A percentile compares a stretch with the other conserved stretches of the same genome.
Evolutionary conservation across 495 filamentous ascomycete genomes (phyloP).

Genomic region (Penicillium nucicola): DNA sequence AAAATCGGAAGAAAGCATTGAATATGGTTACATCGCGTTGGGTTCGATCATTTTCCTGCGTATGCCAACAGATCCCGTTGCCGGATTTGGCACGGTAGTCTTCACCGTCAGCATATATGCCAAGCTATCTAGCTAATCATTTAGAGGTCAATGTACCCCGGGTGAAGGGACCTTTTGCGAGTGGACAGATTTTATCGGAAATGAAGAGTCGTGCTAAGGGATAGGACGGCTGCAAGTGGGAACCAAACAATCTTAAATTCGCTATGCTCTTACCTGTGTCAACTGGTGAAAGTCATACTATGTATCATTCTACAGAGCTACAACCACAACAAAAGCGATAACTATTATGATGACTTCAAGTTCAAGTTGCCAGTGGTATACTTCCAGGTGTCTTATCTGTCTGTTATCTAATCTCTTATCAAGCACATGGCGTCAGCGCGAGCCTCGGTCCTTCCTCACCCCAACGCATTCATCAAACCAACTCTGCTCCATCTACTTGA

Average conservation of each 20-base stretch:
- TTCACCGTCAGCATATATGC: neutral
- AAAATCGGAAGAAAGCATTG: too few relatives aligned
- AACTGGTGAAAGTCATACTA: too few relatives aligned
- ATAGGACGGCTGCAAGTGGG: too few relatives aligned
- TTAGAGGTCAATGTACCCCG: neutral
- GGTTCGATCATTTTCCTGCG: neutral
- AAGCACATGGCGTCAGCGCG: constrained; percentile 6
- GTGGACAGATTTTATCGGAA: neutral
- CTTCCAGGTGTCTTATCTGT: neutral
- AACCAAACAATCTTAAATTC: too few relatives aligned
- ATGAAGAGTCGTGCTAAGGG: neutral
- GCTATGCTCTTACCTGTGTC: too few relatives aligned
- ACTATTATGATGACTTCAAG: neutral
- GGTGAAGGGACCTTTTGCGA: neutral
- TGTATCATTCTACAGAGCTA: too few relatives aligned
- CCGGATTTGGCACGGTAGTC: constrained; percentile 3
- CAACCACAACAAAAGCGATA: too few relatives aligned
- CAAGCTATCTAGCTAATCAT: neutral
- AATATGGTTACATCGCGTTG: neutral
- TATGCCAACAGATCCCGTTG: neutral
- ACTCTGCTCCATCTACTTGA: neutral
- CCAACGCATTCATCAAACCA: neutral
- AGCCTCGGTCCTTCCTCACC: neutral
- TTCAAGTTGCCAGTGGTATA: too few relatives aligned
- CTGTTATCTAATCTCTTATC: constrained; percentile 7